phyloP scores from a whole-genome alignment of 305 asterid genomes.

The Solanum aculeatissimum region DNA sequence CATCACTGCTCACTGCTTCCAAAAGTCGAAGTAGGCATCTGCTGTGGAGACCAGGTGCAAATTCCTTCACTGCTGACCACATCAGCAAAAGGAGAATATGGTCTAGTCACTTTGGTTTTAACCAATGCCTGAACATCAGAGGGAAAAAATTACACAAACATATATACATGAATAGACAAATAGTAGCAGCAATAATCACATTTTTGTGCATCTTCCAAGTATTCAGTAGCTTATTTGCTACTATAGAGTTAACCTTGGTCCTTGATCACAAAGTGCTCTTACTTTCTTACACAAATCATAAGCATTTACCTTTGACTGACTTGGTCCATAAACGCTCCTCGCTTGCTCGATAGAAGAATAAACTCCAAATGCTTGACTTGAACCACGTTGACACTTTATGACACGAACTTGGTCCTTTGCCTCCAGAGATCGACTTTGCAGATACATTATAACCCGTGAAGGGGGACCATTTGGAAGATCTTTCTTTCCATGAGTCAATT shows the following conservation, averaged over 20 bases:
- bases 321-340: constrained; percentile 57
- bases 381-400: constrained; percentile 67
- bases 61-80: constrained; percentile 30
- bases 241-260: neutral
- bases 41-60: constrained; percentile 55
- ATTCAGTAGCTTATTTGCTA: neutral
- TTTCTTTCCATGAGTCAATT: constrained; percentile 76
- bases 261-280: neutral
- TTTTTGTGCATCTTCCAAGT: neutral
- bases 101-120: constrained; percentile 70
- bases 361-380: constrained; percentile 78
- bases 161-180: neutral
- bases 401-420: constrained; percentile 70
- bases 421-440: constrained; percentile 55
- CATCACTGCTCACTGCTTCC: constrained; percentile 57
- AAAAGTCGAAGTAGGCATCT: constrained; percentile 69
- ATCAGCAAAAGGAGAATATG: constrained; percentile 68
- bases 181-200: neutral
- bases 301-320: constrained; percentile 47
- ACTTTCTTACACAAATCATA: constrained; percentile 6
- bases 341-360: constrained; percentile 83
- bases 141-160: neutral
- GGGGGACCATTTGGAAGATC: constrained; percentile 74
- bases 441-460: constrained; percentile 62
- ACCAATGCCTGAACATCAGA: constrained; percentile 42